phyloP scores from a whole-genome alignment of 805 yeast species.

The Kazachstania bromeliacearum region DNA sequence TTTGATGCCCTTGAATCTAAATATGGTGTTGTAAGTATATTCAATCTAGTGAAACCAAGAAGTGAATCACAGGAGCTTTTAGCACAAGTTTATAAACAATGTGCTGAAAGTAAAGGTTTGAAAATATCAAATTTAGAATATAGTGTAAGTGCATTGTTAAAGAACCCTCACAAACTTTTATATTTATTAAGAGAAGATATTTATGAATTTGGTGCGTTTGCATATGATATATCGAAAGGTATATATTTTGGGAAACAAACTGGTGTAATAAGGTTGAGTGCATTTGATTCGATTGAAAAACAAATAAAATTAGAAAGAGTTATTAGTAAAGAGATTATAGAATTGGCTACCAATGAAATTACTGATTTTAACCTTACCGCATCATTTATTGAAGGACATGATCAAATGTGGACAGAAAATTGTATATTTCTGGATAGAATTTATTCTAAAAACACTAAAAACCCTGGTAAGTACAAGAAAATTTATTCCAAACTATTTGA shows the following conservation, averaged over 20 bases:
- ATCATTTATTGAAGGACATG: conserved; percentile 57
- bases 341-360: conserved; percentile 34
- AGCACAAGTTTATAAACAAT: conserved; percentile 48
- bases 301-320: conserved; percentile 68
- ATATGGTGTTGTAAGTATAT: conserved; percentile 77
- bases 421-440: conserved; percentile 77
- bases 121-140: conserved; percentile 32
- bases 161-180: conserved; percentile 33
- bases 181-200: conserved; percentile 55
- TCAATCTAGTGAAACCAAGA: conserved; percentile 63
- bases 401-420: conserved; percentile 86
- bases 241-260: conserved; percentile 70
- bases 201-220: conserved; percentile 75
- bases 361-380: conserved; percentile 31
- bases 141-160: conserved; percentile 30
- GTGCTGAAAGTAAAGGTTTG: conserved; percentile 32
- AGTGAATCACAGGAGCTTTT: conserved; percentile 59
- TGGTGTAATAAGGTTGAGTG: conserved; percentile 84
- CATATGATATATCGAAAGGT: conserved; percentile 51
- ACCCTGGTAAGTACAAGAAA: conserved; percentile 22
- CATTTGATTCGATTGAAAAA: conserved; percentile 82
- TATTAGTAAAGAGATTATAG: conserved; percentile 59
- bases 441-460: conserved; percentile 40
- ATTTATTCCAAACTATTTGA: conserved; percentile 22
- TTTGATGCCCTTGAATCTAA: conserved; percentile 58